A percentile compares a stretch with the other conserved stretches of the same genome.
phyloP scores from a whole-genome alignment of 208 protist genomes.

The Wallacemonas rigidus region DNA sequence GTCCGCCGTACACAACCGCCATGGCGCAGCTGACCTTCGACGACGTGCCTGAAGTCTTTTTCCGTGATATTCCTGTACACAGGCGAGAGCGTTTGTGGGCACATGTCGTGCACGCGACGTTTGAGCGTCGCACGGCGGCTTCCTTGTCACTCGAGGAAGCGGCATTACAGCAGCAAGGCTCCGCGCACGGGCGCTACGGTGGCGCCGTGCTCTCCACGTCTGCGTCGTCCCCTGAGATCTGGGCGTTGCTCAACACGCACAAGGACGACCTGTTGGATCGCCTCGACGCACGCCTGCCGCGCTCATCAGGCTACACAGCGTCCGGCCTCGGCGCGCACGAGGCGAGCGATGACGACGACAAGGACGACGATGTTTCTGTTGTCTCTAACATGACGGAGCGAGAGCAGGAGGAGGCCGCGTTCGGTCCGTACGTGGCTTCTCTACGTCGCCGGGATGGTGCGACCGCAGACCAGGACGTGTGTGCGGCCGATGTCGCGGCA shows the following conservation, averaged over 20 bases:
- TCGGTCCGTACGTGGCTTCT: constrained; percentile 5
- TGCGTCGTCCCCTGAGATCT: neutral
- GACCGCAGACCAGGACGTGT: neutral
- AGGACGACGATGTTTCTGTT: constrained; percentile 16
- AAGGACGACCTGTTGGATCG: constrained; percentile 5
- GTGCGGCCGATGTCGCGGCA: neutral
- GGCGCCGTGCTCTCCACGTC: neutral
- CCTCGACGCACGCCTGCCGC: neutral
- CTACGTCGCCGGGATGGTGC: neutral
- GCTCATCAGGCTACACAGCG: neutral
- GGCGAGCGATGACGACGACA: constrained; percentile 20
- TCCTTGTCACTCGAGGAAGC: constrained; percentile 17
- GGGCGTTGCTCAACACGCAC: constrained; percentile 6
- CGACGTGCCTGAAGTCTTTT: constrained; percentile 45
- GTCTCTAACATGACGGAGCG: constrained; percentile 1
- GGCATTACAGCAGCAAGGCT: too few relatives aligned
- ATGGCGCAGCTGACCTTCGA: constrained; percentile 31
- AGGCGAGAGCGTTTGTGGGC: constrained; percentile 24
- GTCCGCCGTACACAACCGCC: constrained; percentile 63
- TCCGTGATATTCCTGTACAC: constrained; percentile 23
- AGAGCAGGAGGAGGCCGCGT: constrained; percentile 16
- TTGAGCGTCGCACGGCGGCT: constrained; percentile 18
- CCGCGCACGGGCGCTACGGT: neutral
- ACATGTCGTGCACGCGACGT: neutral
- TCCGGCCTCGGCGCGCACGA: neutral